Conservation (phyloP, 2,329 filamentous ascomycete genomes). For the Fusarium miscanthi region DNA sequence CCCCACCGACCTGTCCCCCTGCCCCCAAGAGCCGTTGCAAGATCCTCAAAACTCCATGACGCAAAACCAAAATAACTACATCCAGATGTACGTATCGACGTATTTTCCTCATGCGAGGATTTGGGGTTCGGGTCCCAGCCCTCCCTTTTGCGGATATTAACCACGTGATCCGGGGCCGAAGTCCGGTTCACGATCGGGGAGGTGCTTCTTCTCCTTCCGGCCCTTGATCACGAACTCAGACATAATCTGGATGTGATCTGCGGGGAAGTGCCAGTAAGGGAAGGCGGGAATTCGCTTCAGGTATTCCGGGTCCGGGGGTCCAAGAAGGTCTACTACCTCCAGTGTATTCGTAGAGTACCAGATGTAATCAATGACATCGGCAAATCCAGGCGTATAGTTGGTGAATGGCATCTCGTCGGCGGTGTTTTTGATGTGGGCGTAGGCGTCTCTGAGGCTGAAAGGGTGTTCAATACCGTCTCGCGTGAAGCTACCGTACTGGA, state of each 20-base stretch:
- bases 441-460: slow-evolving; percentile 92
- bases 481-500: slow-evolving; percentile 94
- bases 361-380: slow-evolving; percentile 94
- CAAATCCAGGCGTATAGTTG: slow-evolving; percentile 96
- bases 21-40: slow-evolving; percentile 44
- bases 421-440: slow-evolving; percentile 83
- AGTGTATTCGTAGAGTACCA: slow-evolving; percentile 96
- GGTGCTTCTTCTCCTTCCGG: slow-evolving; percentile 81
- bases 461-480: slow-evolving; percentile 92
- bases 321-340: slow-evolving; percentile 84
- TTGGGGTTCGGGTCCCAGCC: slow-evolving; percentile 6
- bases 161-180: slow-evolving; percentile 60
- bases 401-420: slow-evolving; percentile 90
- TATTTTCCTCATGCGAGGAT: slow-evolving; percentile 10
- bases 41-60: slow-evolving; percentile 53
- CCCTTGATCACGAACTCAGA: slow-evolving; percentile 90
- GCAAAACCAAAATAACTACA: slow-evolving; percentile 55
- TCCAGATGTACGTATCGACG: slow-evolving; percentile 50
- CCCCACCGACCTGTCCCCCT: slow-evolving; percentile 19
- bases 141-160: slow-evolving; percentile 37
- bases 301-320: slow-evolving; percentile 86
- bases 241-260: slow-evolving; percentile 90
- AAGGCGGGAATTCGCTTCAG: slow-evolving; percentile 89
- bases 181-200: slow-evolving; percentile 71
- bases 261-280: slow-evolving; percentile 93